Base-by-base conservation (phyloP, 352 stramenopile genomes). In the Peronospora belbahrii region DNA sequence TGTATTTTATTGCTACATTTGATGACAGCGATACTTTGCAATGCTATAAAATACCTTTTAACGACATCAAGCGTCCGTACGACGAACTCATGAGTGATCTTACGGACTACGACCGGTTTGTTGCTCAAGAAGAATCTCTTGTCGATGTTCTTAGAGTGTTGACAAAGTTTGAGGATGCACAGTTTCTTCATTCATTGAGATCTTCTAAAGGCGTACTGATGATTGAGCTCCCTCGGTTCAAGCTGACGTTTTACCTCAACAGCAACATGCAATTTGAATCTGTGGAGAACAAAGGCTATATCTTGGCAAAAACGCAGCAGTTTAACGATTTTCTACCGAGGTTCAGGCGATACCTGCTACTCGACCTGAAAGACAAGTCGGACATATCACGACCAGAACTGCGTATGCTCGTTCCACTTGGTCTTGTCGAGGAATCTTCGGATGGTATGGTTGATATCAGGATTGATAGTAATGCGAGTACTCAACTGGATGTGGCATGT, bases 211-310 rank as follows among this genome's bases (percentile, higher is more conserved):
- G 35, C 1, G 11, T 28, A 9, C 15, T 80, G 4, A 65, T 70
- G 15, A 48, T 83, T 34, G 54, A 70, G 14, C 30, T 83, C 0
- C 70, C 70, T 2, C 53, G 74, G 0, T 83, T 66, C 11, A 60
- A 62, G 0, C 25, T 80, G 22, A 65, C 35, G 0, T 76, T 85
- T 52, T 18, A 22, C 3, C 15, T 73, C 4, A 48, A 68, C 11
- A 11, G 17, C 2, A 22, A 23, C 6, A 41, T 47, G 43, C 30
- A 59, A 2, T 35, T 83, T 0, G 38, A 42, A 3, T 79, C 68
- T 2, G 18, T 52, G 3, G 57, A 77, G 18, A 63, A 77, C 34
- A 52, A 63, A 8, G 71, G 69, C 0, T 83, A 73, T 13, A 6
- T 62, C 0, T 52, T 86, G 25, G 46, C 50, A 7, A 13, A 17